Base-by-base conservation (phyloP, 73 alveolate genomes). In the Blepharisma japonicum region DNA sequence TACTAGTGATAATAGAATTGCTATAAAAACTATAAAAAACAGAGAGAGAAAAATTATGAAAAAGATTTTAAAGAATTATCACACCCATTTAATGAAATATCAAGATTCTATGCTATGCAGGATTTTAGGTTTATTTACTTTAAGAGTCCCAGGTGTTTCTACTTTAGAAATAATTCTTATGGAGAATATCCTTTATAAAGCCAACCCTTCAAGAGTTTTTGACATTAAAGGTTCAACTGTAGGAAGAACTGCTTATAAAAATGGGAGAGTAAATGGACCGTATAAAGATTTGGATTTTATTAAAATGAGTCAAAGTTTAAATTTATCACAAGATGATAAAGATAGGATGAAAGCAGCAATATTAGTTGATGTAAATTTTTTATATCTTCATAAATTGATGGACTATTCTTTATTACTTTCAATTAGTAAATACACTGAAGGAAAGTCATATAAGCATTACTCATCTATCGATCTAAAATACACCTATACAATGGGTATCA, bases 1-100 rank as follows among this genome's bases (percentile, higher is more conserved):
- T 80, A 86, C 98, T 6, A 86, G 85, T 72, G 98, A 92, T 80
- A 86, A 90, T 14, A 85, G 82, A 72, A 89, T 83, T 55, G 87
- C 90, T 82, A 55, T 92, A 32, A 92, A 92, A 81, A 92, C 98
- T 45, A 89, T 92, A 27, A 61, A 82, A 25, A 79, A 84, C 78
- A 80, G 77, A 27, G 98, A 92, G 76, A 84, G 83, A 85, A 79
- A 80, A 83, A 79, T 83, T 76, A 67, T 91, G 21, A 84, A 84
- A 77, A 85, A 78, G 71, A 89, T 92, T 55, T 77, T 92, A 11
- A 84, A 82, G 20, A 55, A 82, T 46, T 92, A 92, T 72, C 83
- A 81, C 67, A 6, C 45, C 38, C 98, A 92, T 81, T 71, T 92
- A 55, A n/a, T 71, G 45, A 51, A 81, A 2, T 68, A 86, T 71